Evolutionary conservation across 495 filamentous ascomycete genomes (phyloP).

Genomic region (Aspergillus asperescens): DNA sequence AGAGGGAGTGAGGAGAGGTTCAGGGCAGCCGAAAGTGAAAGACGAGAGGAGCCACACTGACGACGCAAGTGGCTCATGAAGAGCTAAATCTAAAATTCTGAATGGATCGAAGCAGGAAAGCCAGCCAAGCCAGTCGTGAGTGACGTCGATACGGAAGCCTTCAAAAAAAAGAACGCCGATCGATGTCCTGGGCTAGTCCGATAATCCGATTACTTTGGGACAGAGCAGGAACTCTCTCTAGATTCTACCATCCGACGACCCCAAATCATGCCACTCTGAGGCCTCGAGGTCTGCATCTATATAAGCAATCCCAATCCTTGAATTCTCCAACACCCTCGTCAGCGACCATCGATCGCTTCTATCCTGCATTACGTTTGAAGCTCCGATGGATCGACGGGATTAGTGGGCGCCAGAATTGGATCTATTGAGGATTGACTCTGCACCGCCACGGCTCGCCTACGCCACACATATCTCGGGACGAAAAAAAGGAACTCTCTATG

Average conservation of each 20-base stretch:
- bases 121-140: constrained; percentile 7
- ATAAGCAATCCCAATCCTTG: too few species aligned
- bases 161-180: constrained; percentile 3
- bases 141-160: constrained; percentile 6
- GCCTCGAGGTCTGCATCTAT: too few species aligned
- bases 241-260: too few species aligned
- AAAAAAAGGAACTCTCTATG: too few species aligned
- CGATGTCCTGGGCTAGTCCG: constrained; percentile 1
- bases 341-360: too few species aligned
- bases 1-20: not conserved
- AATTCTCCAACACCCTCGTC: too few species aligned
- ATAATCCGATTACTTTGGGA: too few species aligned
- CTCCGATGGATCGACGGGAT: constrained; percentile 11
- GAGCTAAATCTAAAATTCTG: not conserved
- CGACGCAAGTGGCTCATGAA: constrained; percentile 1
- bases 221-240: too few species aligned
- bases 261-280: too few species aligned
- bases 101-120: not conserved
- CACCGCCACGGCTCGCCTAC: constrained; percentile 17
- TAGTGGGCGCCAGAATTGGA: constrained; percentile 13
- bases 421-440: constrained; percentile 10
- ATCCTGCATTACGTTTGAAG: constrained; percentile 2
- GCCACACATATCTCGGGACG: constrained; percentile 6
- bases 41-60: constrained; percentile 5
- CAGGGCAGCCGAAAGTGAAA: constrained; percentile 1